Evolutionary conservation across 805 yeast genomes (phyloP).

Genomic region (Zygoascus bituminiphila): DNA sequence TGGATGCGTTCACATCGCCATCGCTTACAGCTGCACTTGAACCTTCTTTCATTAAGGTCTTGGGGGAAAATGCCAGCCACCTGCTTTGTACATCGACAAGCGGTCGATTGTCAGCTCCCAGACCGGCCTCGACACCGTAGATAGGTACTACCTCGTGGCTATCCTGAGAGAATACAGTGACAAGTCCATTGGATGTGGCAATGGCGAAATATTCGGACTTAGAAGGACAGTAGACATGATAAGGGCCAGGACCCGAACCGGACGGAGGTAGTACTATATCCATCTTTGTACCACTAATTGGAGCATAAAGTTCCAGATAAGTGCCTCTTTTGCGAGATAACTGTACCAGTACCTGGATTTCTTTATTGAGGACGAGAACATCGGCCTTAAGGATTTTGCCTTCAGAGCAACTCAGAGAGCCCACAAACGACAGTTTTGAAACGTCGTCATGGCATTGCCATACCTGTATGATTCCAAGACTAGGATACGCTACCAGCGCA

Average conservation of each 20-base stretch:
- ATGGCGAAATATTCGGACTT: conserved; percentile 15
- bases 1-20: background rate
- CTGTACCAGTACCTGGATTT: conserved; percentile 6
- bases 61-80: conserved; percentile 43
- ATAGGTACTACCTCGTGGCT: conserved; percentile 12
- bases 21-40: conserved; percentile 11
- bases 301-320: conserved; percentile 7
- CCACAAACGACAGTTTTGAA: conserved; percentile 6
- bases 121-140: conserved; percentile 15
- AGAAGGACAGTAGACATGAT: conserved; percentile 5
- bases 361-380: background rate
- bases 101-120: conserved; percentile 30
- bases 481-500: conserved; percentile 8
- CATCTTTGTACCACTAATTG: conserved; percentile 3
- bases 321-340: background rate
- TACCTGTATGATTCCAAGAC: conserved; percentile 10
- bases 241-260: conserved; percentile 12
- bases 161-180: conserved; percentile 14
- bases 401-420: conserved; percentile 9
- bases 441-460: conserved; percentile 9
- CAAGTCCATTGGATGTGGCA: conserved; percentile 15
- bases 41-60: conserved; percentile 29
- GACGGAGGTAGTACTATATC: conserved; percentile 16
- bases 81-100: conserved; percentile 42
- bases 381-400: conserved; percentile 12